These are phyloP conservation scores for Capsicum baccatum DNA, from an alignment of 257 asterid species.

Conservation along the genomic window DNA sequence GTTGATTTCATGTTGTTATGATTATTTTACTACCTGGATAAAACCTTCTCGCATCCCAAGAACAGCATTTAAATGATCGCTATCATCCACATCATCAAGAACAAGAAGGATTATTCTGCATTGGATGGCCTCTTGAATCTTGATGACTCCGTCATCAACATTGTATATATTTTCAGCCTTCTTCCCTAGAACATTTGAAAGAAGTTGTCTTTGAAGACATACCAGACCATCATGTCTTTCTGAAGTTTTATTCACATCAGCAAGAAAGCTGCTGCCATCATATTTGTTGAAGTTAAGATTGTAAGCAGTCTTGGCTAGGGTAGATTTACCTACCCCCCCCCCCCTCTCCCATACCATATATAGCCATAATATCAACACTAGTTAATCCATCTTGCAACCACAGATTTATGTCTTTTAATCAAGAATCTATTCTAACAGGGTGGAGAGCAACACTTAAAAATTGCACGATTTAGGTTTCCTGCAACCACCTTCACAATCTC, in stretches of 20 bases:
- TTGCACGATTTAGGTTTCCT: too few relatives aligned
- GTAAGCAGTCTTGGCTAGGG: too few relatives aligned
- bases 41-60: conserved; percentile 28
- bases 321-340: too few relatives aligned
- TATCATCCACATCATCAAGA: conserved; percentile 33
- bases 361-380: too few relatives aligned
- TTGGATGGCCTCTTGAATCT: neutral
- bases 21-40: neutral
- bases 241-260: neutral
- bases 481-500: too few relatives aligned
- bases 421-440: too few relatives aligned
- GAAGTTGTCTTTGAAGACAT: neutral
- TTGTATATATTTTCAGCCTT: neutral
- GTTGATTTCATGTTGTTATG: conserved; percentile 27
- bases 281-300: too few relatives aligned
- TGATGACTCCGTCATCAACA: conserved; percentile 11
- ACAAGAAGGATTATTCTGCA: conserved; percentile 27
- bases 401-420: too few relatives aligned
- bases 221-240: conserved; percentile 12
- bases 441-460: too few relatives aligned
- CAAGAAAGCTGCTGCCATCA: too few relatives aligned
- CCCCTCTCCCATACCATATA: too few relatives aligned
- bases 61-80: conserved; percentile 14
- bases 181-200: neutral
- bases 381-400: too few relatives aligned